Base-by-base conservation (phyloP, 345 rosid genomes). In the Toxicodendron radicans region DNA sequence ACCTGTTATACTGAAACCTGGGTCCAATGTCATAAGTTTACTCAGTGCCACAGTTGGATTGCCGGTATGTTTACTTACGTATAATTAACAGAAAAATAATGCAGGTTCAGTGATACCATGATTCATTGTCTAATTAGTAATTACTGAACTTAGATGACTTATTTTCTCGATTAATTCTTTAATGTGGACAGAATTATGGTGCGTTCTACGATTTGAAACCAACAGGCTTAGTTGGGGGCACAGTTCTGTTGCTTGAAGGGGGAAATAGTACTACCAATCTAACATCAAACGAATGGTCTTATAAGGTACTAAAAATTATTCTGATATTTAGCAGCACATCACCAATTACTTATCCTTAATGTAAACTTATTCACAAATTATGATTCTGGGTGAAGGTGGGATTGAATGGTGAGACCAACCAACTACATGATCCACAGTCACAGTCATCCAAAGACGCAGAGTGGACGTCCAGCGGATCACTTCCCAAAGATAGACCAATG, bases 21-120 rank as follows among this genome's bases (percentile, higher is more conserved):
- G 87, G 1, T 30, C 0, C 3, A 83, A 83, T 11, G 11, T 38
- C 23, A 43, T 85, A 24, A 16, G 66, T 20, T 49, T 83, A 18
- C 76, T 81, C 20, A 77, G 87, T 53, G 76, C 43, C 21, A 81
- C 81, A 2, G 78, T 86, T 20, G 87, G 89, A 66, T 60, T 83
- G 2, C 53, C 68, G 8, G 89, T 83, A 79, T 4, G 66, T 43
- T 17, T 33, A 5, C 17, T 20, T 16, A 7, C 48, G 11, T 9
- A 46, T 20, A 49, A 18, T n/a, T 53, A 30, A 12, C 33, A 10
- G 17, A 14, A 7, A 30, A 1, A 66, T 18, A 1, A 5, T 16
- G 35, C 17, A 23, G 1, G 7, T 21, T 46, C 16, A 8, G 13
- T 9, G 51, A 46, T 46, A 46, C n/a, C n/a, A n/a, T n/a, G n/a